phyloP scores from a whole-genome alignment of 345 rosid genomes.

The Dipteronia dyeriana region DNA sequence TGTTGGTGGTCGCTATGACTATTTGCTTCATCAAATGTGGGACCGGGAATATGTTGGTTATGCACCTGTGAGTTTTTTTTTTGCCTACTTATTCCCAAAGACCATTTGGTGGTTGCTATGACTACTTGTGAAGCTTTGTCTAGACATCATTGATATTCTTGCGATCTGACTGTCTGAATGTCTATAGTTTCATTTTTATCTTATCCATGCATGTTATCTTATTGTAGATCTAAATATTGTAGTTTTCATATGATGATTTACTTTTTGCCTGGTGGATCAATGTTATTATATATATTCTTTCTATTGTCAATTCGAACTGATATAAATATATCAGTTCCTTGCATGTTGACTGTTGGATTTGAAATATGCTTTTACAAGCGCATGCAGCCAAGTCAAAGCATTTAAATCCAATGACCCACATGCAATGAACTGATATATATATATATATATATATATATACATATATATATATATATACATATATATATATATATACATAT shows the following conservation, averaged over 20 bases:
- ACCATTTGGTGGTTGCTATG: background rate
- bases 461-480: no score
- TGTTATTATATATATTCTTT: background rate
- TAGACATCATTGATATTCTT: background rate
- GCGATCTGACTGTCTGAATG: background rate
- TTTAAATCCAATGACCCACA: no score
- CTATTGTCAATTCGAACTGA: no score
- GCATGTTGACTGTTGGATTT: no score
- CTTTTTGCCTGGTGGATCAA: background rate
- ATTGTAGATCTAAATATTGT: background rate
- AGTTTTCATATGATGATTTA: background rate
- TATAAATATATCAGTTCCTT: no score
- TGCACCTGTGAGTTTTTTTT: conserved; percentile 27
- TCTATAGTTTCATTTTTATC: background rate
- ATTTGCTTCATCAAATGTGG: conserved; percentile 78
- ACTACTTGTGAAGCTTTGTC: background rate
- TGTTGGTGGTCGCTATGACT: conserved; percentile 92
- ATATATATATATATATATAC: no score
- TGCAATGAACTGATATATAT: no score
- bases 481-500: no score
- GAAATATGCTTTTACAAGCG: no score
- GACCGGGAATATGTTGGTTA: conserved; percentile 58
- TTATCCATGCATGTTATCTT: background rate
- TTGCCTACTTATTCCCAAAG: conserved; percentile 2
- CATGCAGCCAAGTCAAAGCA: no score